Percentiles rank a stretch among this genome's conserved stretches.
phyloP scores from a whole-genome alignment of 108 stramenopile genomes.

The Nitzschia putrida region DNA sequence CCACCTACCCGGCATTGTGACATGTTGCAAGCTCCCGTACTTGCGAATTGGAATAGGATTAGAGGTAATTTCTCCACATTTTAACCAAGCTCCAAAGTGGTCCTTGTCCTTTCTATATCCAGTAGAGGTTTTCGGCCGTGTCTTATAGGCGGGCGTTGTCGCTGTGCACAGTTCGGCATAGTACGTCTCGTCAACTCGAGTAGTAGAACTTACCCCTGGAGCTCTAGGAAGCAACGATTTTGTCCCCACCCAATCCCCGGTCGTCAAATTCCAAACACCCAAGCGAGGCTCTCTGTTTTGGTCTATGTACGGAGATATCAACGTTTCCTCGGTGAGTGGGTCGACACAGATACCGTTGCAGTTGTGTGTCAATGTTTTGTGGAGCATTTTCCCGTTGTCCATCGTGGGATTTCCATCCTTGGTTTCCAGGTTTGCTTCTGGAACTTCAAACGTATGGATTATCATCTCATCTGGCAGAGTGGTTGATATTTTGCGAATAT shows the following conservation, averaged over 20 bases:
- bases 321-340: conserved; percentile 1
- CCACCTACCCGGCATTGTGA: conserved; percentile 11
- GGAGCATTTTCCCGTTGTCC: neutral
- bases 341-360: conserved; percentile 37
- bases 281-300: conserved; percentile 14
- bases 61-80: conserved; percentile 29
- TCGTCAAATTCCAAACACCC: conserved; percentile 33
- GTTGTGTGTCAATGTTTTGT: conserved; percentile 17
- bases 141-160: conserved; percentile 16
- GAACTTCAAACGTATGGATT: conserved; percentile 16
- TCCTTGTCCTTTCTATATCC: neutral
- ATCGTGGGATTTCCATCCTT: neutral
- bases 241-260: conserved; percentile 25
- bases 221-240: conserved; percentile 1
- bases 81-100: conserved; percentile 32
- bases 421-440: neutral
- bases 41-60: conserved; percentile 2
- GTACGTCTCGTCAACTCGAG: neutral
- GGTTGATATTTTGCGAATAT: conserved; percentile 31
- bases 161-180: conserved; percentile 29
- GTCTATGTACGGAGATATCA: conserved; percentile 36
- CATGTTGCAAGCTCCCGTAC: conserved; percentile 25
- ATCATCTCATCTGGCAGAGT: conserved; percentile 4
- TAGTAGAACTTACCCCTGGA: neutral
- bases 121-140: neutral